These are phyloP conservation scores for Centrapalus pauciflorus DNA, from an alignment of 129 eudicot genomes.

Conservation along the genomic window DNA sequence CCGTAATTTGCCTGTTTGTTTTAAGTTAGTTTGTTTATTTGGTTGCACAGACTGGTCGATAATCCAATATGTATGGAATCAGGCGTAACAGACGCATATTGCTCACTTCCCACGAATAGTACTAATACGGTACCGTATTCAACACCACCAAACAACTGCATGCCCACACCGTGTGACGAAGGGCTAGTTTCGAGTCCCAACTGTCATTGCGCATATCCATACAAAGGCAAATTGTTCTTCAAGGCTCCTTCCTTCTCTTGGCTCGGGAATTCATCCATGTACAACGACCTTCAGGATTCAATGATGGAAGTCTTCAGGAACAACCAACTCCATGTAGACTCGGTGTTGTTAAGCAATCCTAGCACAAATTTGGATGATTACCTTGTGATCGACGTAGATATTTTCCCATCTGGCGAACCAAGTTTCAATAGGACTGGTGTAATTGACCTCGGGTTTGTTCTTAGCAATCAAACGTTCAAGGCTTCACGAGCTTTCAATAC, in stretches of 20 bases:
- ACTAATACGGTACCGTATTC: constrained; percentile 34
- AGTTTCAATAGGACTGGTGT: constrained; percentile 52
- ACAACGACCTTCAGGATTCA: constrained; percentile 18
- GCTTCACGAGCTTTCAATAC: constrained; percentile 47
- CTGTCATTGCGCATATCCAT: constrained; percentile 64
- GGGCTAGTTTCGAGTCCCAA: constrained; percentile 44
- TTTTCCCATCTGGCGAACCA: constrained; percentile 48
- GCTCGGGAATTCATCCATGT: constrained; percentile 29
- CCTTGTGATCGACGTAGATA: constrained; percentile 35
- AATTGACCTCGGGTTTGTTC: constrained; percentile 31
- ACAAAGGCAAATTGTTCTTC: constrained; percentile 47
- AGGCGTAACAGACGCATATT: constrained; percentile 30
- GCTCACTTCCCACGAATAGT: constrained; percentile 25
- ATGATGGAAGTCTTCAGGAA: constrained; percentile 29
- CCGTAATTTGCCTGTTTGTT: no score
- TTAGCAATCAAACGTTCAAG: constrained; percentile 54
- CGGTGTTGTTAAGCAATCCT: constrained; percentile 42
- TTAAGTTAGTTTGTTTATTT: neutral
- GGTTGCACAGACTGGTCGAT: constrained; percentile 40
- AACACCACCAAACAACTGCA: constrained; percentile 37
- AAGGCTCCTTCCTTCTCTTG: constrained; percentile 65
- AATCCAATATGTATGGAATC: constrained; percentile 48
- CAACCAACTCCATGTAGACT: constrained; percentile 42
- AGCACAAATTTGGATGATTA: constrained; percentile 32
- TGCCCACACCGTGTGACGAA: constrained; percentile 33